A percentile compares a stretch with the other conserved stretches of the same genome.
phyloP scores from a whole-genome alignment of 352 stramenopile species.

The Pythium sukuiense region DNA sequence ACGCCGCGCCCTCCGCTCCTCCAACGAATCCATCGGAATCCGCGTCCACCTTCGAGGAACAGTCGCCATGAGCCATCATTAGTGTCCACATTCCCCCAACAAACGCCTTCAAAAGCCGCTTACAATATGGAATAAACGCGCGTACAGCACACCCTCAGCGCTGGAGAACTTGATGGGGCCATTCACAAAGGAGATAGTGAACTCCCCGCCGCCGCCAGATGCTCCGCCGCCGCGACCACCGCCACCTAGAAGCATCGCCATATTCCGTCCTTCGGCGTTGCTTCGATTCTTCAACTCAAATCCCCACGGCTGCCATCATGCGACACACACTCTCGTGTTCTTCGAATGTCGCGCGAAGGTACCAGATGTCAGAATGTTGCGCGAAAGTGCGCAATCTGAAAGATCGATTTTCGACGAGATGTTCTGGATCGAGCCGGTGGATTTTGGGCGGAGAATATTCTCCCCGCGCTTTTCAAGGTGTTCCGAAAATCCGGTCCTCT shows the following conservation, averaged over 20 bases:
- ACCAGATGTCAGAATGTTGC: slow-evolving; percentile 7
- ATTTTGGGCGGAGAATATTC: slow-evolving; percentile 13
- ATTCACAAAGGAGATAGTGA: slow-evolving; percentile 78
- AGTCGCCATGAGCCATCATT: neutral
- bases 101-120: neutral
- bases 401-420: slow-evolving; percentile 21
- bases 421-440: slow-evolving; percentile 9
- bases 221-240: neutral
- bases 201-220: slow-evolving; percentile 42
- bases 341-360: slow-evolving; percentile 9
- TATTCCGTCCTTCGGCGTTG: neutral
- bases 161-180: slow-evolving; percentile 85
- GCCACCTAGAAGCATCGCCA: slow-evolving; percentile 31
- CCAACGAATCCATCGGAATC: slow-evolving; percentile 77
- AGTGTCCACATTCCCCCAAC: neutral
- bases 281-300: slow-evolving; percentile 25
- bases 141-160: slow-evolving; percentile 81
- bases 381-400: slow-evolving; percentile 3
- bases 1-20: slow-evolving; percentile 70
- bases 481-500: slow-evolving; percentile 16
- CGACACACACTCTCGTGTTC: slow-evolving; percentile 21
- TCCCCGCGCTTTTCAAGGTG: slow-evolving; percentile 2
- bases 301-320: slow-evolving; percentile 2
- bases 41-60: slow-evolving; percentile 60
- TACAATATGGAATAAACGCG: slow-evolving; percentile 84